These are phyloP conservation scores for Botrytis paeoniae DNA, from an alignment of 2,329 filamentous ascomycete species.

Conservation along the genomic window DNA sequence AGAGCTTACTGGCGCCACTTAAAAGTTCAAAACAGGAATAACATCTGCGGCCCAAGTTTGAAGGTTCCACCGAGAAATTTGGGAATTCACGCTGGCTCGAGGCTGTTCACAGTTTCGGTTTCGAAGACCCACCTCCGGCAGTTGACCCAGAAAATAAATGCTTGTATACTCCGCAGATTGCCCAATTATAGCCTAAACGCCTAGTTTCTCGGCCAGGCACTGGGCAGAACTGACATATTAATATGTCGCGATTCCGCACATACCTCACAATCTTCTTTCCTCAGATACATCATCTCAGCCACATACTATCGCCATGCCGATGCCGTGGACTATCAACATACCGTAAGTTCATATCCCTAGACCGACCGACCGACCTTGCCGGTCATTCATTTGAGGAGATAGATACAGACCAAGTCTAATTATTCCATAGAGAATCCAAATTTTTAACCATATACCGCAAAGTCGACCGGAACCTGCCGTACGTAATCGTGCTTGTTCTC, in stretches of 20 bases:
- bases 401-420: background rate
- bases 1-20: background rate
- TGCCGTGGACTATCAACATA: background rate
- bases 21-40: background rate
- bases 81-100: background rate
- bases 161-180: background rate
- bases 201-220: background rate
- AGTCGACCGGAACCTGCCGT: background rate
- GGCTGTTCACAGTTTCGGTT: background rate
- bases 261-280: background rate
- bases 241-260: background rate
- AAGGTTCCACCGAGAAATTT: background rate
- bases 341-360: background rate
- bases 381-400: background rate
- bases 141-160: background rate
- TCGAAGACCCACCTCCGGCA: background rate
- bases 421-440: background rate
- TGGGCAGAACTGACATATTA: background rate
- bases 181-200: background rate
- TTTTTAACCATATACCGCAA: background rate
- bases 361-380: background rate
- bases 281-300: background rate
- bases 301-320: background rate
- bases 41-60: background rate
- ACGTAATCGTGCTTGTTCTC: background rate